Evolutionary conservation across 371 early-diverging fungal species (phyloP).

Genomic region (Mortierella sp.): DNA sequence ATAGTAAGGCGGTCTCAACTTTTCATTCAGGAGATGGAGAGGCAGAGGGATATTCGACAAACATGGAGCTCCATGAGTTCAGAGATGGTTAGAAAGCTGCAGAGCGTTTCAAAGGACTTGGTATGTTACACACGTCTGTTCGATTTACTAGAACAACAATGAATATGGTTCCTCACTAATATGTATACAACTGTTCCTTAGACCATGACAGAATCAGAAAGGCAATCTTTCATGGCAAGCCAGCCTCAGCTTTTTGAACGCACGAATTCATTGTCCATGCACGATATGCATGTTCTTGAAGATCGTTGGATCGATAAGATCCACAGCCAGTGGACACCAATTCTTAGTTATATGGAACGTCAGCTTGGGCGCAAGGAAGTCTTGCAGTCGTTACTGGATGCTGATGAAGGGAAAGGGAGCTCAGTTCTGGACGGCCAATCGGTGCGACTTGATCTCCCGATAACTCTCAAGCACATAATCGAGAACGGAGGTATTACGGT

Average conservation of each 20-base stretch:
- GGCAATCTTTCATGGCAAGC: slow-evolving; percentile 12
- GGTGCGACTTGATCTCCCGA: slow-evolving; percentile 2
- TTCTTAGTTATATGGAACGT: slow-evolving; percentile 24
- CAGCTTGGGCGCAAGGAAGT: slow-evolving; percentile 19
- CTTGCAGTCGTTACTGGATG: slow-evolving; percentile 16
- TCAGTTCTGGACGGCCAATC: slow-evolving; percentile 5
- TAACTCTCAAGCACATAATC: slow-evolving; percentile 4
- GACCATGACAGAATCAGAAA: slow-evolving; percentile 18
- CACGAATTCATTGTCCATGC: not conserved
- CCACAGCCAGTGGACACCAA: slow-evolving; percentile 26
- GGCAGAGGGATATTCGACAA: slow-evolving; percentile 3
- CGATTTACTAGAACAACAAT: not conserved
- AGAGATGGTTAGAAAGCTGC: slow-evolving; percentile 21
- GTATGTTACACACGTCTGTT: slow-evolving; percentile 5
- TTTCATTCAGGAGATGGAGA: slow-evolving; percentile 10
- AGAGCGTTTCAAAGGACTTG: slow-evolving; percentile 5
- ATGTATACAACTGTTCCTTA: slow-evolving; percentile 1
- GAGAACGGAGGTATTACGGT: slow-evolving; percentile 9
- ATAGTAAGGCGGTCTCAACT: slow-evolving; percentile 7
- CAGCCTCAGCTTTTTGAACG: slow-evolving; percentile 13
- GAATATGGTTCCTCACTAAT: no score
- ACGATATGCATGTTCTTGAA: slow-evolving; percentile 23
- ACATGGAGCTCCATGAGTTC: slow-evolving; percentile 15
- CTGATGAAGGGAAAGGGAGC: slow-evolving; percentile 9
- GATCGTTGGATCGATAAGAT: slow-evolving; percentile 28